phyloP scores from a whole-genome alignment of 1,284 basidiomycete genomes.

The Sanguinoderma infundibulare region DNA sequence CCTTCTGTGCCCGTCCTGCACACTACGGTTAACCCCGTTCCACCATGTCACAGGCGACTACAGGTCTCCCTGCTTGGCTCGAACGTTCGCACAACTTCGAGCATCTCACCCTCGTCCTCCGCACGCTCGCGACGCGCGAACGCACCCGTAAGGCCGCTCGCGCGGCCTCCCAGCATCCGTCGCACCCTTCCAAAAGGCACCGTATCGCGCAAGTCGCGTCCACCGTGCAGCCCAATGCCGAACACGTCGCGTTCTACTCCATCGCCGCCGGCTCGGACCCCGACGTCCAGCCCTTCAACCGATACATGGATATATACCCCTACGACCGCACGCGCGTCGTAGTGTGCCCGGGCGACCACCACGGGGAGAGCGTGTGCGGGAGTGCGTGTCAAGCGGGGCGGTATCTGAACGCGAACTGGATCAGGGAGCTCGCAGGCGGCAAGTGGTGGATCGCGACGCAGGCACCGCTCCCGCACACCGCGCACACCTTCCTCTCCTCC shows the following conservation, averaged over 20 bases:
- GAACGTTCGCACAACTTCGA: conserved; percentile 33
- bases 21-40: background rate
- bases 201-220: conserved; percentile 28
- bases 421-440: conserved; percentile 69
- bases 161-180: conserved; percentile 37
- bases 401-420: conserved; percentile 88
- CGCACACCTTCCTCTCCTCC: conserved; percentile 76
- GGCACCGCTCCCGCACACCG: conserved; percentile 72
- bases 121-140: conserved; percentile 48
- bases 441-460: conserved; percentile 87
- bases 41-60: conserved; percentile 11
- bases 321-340: conserved; percentile 80
- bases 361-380: conserved; percentile 24
- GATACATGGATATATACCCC: conserved; percentile 75
- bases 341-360: conserved; percentile 38
- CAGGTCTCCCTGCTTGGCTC: conserved; percentile 35
- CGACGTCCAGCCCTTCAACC: conserved; percentile 56
- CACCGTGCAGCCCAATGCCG: conserved; percentile 26
- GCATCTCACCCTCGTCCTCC: conserved; percentile 41
- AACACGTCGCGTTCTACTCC: conserved; percentile 54
- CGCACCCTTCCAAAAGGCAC: conserved; percentile 32
- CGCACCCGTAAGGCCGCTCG: conserved; percentile 39
- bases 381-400: conserved; percentile 28
- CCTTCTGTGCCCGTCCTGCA: background rate
- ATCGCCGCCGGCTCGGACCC: conserved; percentile 50